These are phyloP conservation scores for Choiromyces venosus DNA, from an alignment of 495 filamentous ascomycete genomes.

Conservation along the genomic window DNA sequence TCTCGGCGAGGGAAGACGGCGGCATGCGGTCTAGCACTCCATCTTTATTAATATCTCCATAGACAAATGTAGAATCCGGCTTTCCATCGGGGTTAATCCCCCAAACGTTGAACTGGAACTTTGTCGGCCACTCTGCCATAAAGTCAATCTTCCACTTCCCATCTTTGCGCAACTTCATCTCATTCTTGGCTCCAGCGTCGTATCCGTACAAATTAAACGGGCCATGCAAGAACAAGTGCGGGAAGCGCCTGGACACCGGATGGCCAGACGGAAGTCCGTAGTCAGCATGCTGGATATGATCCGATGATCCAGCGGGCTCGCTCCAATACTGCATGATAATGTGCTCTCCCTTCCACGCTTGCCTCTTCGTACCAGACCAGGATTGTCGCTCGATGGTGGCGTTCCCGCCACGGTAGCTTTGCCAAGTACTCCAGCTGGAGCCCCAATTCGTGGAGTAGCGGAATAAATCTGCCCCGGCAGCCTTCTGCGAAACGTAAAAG, in stretches of 20 bases:
- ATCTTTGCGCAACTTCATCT: conserved; percentile 51
- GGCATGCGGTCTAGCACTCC: conserved; percentile 60
- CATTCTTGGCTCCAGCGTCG: conserved; percentile 57
- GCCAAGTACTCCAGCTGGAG: conserved; percentile 57
- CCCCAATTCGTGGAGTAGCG: conserved; percentile 62
- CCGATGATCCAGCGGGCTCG: conserved; percentile 58
- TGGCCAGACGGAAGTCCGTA: conserved; percentile 42
- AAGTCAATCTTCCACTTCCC: conserved; percentile 59
- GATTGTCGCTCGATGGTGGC: conserved; percentile 46
- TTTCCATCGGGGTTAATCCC: conserved; percentile 62
- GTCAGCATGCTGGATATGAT: conserved; percentile 61
- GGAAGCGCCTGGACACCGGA: conserved; percentile 50
- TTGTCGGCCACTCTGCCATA: conserved; percentile 61
- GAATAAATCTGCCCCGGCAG: conserved; percentile 60
- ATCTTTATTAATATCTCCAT: conserved; percentile 59
- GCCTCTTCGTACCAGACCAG: conserved; percentile 59
- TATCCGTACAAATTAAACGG: conserved; percentile 65
- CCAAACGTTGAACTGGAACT: conserved; percentile 64
- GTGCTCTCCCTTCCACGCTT: conserved; percentile 62
- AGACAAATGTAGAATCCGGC: conserved; percentile 56
- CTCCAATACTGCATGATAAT: conserved; percentile 57
- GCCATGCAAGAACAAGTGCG: conserved; percentile 62
- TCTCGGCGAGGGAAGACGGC: conserved; percentile 54
- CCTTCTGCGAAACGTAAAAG: conserved; percentile 55
- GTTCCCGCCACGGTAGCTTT: conserved; percentile 50